phyloP scores from a whole-genome alignment of 768 basidiomycete genomes.

The Dacryopinax primogenitus region DNA sequence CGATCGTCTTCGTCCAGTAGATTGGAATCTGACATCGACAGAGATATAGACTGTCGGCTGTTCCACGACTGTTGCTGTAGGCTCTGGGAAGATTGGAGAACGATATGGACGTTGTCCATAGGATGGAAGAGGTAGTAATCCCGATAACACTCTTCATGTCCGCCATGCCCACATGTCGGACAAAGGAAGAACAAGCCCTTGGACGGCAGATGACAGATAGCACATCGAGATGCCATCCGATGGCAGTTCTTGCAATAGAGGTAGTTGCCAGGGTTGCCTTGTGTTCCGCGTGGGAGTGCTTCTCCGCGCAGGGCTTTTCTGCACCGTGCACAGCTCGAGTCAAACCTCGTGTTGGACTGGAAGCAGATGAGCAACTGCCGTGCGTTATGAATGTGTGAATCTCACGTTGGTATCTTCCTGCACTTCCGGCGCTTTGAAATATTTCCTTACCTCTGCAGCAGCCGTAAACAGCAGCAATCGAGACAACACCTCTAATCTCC shows the following conservation, averaged over 20 bases:
- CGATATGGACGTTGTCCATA: slow-evolving; percentile 35
- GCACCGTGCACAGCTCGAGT: slow-evolving; percentile 57
- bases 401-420: slow-evolving; percentile 41
- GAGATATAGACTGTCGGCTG: slow-evolving; percentile 9
- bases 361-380: not conserved
- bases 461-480: slow-evolving; percentile 49
- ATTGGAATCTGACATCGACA: not conserved
- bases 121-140: slow-evolving; percentile 50
- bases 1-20: not conserved
- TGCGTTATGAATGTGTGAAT: slow-evolving; percentile 13
- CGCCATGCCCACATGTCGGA: slow-evolving; percentile 64
- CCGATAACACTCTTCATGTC: slow-evolving; percentile 66
- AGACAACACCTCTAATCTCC: slow-evolving; percentile 43
- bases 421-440: slow-evolving; percentile 40
- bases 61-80: slow-evolving; percentile 14
- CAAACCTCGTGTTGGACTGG: slow-evolving; percentile 61
- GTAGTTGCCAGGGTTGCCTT: slow-evolving; percentile 32
- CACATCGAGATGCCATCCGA: slow-evolving; percentile 37
- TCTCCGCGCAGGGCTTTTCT: slow-evolving; percentile 43
- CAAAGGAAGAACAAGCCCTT: slow-evolving; percentile 59
- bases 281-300: slow-evolving; percentile 24
- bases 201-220: slow-evolving; percentile 73
- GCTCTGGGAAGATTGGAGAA: slow-evolving; percentile 13
- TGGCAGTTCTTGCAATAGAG: slow-evolving; percentile 48
- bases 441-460: slow-evolving; percentile 66